These are phyloP conservation scores for Entomortierella lignicola DNA, from an alignment of 192 early-diverging fungal species.

Conservation along the genomic window DNA sequence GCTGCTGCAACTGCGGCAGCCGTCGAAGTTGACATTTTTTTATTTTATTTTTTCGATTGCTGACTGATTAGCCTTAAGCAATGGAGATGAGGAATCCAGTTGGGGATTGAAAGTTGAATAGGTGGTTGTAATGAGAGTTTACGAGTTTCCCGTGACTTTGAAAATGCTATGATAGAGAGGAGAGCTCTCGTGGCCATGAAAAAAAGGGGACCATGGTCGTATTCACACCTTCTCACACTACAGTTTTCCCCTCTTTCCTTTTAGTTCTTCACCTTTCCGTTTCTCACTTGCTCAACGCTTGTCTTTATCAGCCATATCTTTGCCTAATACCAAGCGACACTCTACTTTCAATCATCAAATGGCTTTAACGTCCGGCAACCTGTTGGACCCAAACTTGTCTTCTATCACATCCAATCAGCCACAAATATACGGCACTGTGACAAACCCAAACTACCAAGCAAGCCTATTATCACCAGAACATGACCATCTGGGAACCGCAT, in stretches of 20 bases:
- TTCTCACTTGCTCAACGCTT: neutral
- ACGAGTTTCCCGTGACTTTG: neutral
- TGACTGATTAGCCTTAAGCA: no score
- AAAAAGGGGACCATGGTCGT: neutral
- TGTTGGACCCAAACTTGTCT: neutral
- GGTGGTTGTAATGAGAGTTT: neutral
- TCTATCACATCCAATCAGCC: neutral
- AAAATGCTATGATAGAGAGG: neutral
- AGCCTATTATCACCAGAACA: neutral
- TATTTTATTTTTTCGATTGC: no score
- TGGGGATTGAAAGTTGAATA: neutral
- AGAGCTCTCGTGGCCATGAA: neutral
- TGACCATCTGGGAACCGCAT: neutral
- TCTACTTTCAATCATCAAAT: neutral
- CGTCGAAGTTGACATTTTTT: conserved; percentile 49
- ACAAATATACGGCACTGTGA: conserved; percentile 15
- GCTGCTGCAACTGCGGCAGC: conserved; percentile 50
- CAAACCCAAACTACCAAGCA: neutral
- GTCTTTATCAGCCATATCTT: neutral
- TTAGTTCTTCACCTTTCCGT: no score
- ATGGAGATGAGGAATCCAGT: no score
- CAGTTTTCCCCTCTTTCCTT: neutral
- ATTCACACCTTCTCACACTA: neutral
- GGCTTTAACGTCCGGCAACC: conserved; percentile 5
- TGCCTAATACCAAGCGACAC: neutral